phyloP scores from a whole-genome alignment of 2,329 filamentous ascomycete species.

The Venturia effusa region DNA sequence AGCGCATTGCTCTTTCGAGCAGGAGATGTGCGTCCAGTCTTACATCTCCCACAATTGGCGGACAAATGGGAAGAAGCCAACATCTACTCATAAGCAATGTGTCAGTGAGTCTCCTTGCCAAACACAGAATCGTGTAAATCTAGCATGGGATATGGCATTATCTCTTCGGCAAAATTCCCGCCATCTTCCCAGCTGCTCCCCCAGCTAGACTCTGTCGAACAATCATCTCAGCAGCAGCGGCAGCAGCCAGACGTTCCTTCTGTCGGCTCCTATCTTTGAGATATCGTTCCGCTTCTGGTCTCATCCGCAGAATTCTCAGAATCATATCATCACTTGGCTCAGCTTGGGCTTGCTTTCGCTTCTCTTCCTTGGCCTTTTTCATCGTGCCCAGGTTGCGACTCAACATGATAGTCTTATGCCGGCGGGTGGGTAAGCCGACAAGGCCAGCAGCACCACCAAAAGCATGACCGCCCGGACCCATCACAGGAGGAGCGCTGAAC shows the following conservation, averaged over 20 bases:
- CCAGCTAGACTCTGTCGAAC: slow-evolving; percentile 78
- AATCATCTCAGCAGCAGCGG: slow-evolving; percentile 86
- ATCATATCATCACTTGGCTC: slow-evolving; percentile 99
- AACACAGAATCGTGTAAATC: neutral
- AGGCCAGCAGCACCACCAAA: slow-evolving; percentile 41
- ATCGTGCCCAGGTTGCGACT: slow-evolving; percentile 91
- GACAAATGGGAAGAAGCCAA: neutral
- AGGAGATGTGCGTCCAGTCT: neutral
- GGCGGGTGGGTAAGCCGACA: slow-evolving; percentile 48
- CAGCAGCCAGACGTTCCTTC: slow-evolving; percentile 83
- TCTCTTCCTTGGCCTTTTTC: slow-evolving; percentile 91
- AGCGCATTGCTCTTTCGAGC: neutral
- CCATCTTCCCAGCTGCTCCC: slow-evolving; percentile 30
- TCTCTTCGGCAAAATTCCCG: slow-evolving; percentile 8
- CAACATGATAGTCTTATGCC: slow-evolving; percentile 65
- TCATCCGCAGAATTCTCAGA: slow-evolving; percentile 84
- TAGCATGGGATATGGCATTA: neutral
- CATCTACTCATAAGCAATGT: neutral
- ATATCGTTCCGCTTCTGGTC: slow-evolving; percentile 79
- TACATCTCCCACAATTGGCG: neutral
- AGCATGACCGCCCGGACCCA: slow-evolving; percentile 37
- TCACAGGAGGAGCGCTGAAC: slow-evolving; percentile 54
- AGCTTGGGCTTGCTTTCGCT: slow-evolving; percentile 86
- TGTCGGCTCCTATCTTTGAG: slow-evolving; percentile 84
- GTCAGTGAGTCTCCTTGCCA: neutral